Evolutionary conservation across 139 green algal species (phyloP).

Genomic region (Chlamydomonas schloesseri): DNA sequence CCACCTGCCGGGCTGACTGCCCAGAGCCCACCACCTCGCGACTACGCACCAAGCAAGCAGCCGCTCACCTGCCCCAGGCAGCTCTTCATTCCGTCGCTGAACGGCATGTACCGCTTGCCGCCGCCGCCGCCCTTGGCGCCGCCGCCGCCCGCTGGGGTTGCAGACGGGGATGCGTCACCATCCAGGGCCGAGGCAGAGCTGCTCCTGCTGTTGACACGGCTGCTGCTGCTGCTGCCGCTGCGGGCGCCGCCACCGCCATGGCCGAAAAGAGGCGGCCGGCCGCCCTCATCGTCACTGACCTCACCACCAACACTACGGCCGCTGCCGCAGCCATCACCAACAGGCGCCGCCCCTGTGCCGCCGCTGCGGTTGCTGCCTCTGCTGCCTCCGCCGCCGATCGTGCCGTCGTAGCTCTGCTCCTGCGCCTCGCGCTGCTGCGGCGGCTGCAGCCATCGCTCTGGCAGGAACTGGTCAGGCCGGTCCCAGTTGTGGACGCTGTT

Average conservation of each 20-base stretch:
- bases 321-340: too few relatives aligned
- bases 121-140: not conserved
- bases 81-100: conserved; percentile 70
- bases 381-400: too few relatives aligned
- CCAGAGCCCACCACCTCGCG: not conserved
- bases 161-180: too few relatives aligned
- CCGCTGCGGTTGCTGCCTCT: not conserved
- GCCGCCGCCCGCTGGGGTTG: not conserved
- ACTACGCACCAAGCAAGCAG: too few relatives aligned
- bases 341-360: not conserved
- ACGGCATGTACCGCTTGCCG: conserved; percentile 60
- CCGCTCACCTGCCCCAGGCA: conserved; percentile 66
- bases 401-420: not conserved
- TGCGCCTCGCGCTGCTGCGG: not conserved
- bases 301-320: too few relatives aligned
- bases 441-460: conserved; percentile 20
- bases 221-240: not conserved
- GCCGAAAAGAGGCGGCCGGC: too few relatives aligned
- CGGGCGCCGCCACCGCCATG: not conserved
- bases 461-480: conserved; percentile 43
- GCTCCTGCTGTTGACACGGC: too few relatives aligned
- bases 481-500: conserved; percentile 65
- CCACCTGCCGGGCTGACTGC: too few relatives aligned
- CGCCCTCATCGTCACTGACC: too few relatives aligned
- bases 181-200: not conserved